These are phyloP conservation scores for Pestalotiopsis sp. DNA, from an alignment of 2,329 filamentous ascomycete species.

Conservation along the genomic window DNA sequence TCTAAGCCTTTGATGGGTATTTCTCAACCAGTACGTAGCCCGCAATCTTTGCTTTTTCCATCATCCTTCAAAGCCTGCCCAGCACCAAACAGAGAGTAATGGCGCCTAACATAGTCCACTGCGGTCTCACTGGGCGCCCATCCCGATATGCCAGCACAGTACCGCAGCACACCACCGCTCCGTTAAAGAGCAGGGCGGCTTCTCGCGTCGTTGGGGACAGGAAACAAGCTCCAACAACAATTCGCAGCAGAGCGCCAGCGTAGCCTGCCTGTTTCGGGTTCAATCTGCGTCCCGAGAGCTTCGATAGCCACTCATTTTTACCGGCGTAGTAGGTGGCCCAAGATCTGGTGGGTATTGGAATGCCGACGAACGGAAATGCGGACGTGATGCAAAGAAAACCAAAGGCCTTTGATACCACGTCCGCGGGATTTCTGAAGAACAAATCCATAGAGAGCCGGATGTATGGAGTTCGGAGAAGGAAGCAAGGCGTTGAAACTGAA, in stretches of 20 bases:
- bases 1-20: neutral
- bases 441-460: no score
- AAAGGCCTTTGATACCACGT: neutral
- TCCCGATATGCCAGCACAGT: slow-evolving; percentile 9
- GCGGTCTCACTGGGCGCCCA: neutral
- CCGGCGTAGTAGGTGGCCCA: slow-evolving; percentile 5
- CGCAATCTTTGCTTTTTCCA: neutral
- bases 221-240: slow-evolving; percentile 1
- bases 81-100: slow-evolving; percentile 3
- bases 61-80: neutral
- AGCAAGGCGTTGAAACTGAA: no score
- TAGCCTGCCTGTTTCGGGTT: neutral
- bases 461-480: no score
- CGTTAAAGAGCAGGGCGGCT: neutral
- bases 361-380: slow-evolving; percentile 4
- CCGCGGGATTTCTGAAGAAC: no score
- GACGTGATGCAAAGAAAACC: slow-evolving; percentile 1
- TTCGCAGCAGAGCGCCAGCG: neutral
- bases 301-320: slow-evolving; percentile 4
- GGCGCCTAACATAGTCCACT: slow-evolving; percentile 8
- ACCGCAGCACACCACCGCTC: neutral
- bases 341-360: neutral
- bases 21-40: no score
- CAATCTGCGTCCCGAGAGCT: neutral
- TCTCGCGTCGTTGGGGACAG: neutral